Evolutionary conservation across 768 basidiomycete genomes (phyloP), one percentile per base, ranked within the genome.

Genomic region (Tubosaeta sp.): DNA sequence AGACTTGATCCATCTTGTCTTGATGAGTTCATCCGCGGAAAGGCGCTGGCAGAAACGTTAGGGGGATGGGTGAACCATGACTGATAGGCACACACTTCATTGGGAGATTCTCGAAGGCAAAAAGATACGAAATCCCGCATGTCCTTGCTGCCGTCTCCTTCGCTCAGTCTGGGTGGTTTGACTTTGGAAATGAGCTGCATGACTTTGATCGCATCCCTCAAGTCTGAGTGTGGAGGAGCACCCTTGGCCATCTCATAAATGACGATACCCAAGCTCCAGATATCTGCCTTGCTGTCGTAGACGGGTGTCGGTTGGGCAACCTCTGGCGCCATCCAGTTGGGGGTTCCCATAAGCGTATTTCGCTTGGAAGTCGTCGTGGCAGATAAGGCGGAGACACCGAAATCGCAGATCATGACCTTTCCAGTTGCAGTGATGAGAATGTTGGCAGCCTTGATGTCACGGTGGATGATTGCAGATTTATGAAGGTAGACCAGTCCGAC

Each of bases 321-420:
- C 70, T 99, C 97, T 0, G 97, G 97, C 0, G 97, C 97, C 97
- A 99, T 99, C 95, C 95, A 98, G 66, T 97, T 92, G 0, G 95
- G 95, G 2, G 97, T 98, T 2, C 97, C 97, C 55, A 95, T 92
- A 63, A 98, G 82, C 0, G 97, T 99, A 48, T 95, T 93, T 22
- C 97, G 84, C 69, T 98, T 98, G 68, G 91, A 92, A 11, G 86
- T 84, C 3, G 84, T 77, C 14, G 84, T 90, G 25, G 84, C 81
- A 48, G 97, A 80, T 34, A 97, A 81, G 3, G 95, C 97, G 5
- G 95, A 97, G 43, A 99, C 97, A 27, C 97, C 97, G 68, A 99
- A 99, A 72, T 99, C 97, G 66, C 93, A 95, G 26, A 99, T 87
- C 76, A 97, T 85, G 62, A 98, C 90, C 63, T 92, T 91, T 13